Evolutionary conservation across 148 eudicot species (phyloP), one percentile per base, ranked within the genome.

Genomic region (Persicaria maculosa): DNA sequence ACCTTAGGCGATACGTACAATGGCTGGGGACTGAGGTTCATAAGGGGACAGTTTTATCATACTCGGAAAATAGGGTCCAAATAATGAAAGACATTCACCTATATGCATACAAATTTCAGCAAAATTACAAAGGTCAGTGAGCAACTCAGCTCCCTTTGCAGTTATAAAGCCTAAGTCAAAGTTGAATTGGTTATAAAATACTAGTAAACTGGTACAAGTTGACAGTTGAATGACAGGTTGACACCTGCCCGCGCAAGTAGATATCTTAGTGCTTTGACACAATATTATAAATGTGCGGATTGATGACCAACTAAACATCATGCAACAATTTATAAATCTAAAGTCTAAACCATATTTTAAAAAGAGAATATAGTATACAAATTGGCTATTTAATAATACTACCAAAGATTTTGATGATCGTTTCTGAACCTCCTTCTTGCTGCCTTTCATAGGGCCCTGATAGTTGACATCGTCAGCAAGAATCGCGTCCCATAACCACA

Each of bases 401-500:
- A 89, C 93, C 90, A 81, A 86, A 71, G 89, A 87, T 76, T 87
- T 89, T 17, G 83, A 76, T 43, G 87, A 64, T 67, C 78, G n/a
- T 47, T 73, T 81, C 59, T 81, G 87, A 46, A 58, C 82, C 50
- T 68, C 79, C 81, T 82, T 85, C 80, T 84, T 89, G 31, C 81
- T 70, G 31, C 80, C 81, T 81, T 84, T 82, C 36, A 78, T 71
- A 54, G 80, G 68, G 19, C 76, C 71, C 45, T 80, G 84, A 77
- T 79, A 85, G 78, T 70, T 68, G 14, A 81, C 78, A 65, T 79
- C 16, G 72, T 87, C 90, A 55, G 80, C 82, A 57, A 87, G 76
- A 78, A 89, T 83, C 76, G 77, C 69, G 54, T 89, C 89, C 80
- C 85, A 64, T 44, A 81, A 79, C 85, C 84, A 85, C 46, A 85